A percentile compares a stretch with the other conserved stretches of the same genome.
Evolutionary conservation across 2,329 filamentous ascomycete genomes (phyloP).

Genomic region (Colletotrichum tamarilloi): DNA sequence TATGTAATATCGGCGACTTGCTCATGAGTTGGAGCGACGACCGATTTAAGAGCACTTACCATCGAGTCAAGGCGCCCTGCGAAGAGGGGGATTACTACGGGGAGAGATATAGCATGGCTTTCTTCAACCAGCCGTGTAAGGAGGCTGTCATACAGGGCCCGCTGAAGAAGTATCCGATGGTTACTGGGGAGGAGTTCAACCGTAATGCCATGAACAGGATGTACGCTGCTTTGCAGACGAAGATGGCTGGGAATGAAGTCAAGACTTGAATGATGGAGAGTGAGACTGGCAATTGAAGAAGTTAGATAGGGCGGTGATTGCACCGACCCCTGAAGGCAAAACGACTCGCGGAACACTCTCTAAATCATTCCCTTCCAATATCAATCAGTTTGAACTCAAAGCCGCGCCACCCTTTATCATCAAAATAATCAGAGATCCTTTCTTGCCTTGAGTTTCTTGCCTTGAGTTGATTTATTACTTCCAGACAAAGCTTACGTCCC

Average conservation of each 20-base stretch:
- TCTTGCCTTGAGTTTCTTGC: too few relatives aligned
- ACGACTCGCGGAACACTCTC: too few relatives aligned
- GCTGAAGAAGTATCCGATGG: slow-evolving; percentile 68
- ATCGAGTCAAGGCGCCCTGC: slow-evolving; percentile 70
- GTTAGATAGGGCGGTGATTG: too few relatives aligned
- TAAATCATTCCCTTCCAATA: too few relatives aligned
- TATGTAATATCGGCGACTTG: slow-evolving; percentile 75
- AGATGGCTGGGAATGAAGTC: not conserved
- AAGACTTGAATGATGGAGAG: not conserved
- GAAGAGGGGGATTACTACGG: slow-evolving; percentile 68
- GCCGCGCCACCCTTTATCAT: too few relatives aligned
- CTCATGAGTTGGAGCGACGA: slow-evolving; percentile 76
- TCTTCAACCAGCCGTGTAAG: slow-evolving; percentile 72
- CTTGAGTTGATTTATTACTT: not conserved
- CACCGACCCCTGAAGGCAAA: too few relatives aligned
- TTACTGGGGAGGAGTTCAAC: slow-evolving; percentile 72
- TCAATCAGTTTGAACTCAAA: too few relatives aligned
- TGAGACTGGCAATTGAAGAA: not conserved
- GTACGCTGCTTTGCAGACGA: slow-evolving; percentile 14
- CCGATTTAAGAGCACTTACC: slow-evolving; percentile 74
- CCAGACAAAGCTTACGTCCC: slow-evolving; percentile 21
- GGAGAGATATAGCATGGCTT: slow-evolving; percentile 72
- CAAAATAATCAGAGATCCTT: too few relatives aligned
- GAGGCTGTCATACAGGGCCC: slow-evolving; percentile 70
- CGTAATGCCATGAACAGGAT: slow-evolving; percentile 17